Base-by-base conservation (phyloP, 495 filamentous ascomycete species). In the Astrothelium macrocarpum region DNA sequence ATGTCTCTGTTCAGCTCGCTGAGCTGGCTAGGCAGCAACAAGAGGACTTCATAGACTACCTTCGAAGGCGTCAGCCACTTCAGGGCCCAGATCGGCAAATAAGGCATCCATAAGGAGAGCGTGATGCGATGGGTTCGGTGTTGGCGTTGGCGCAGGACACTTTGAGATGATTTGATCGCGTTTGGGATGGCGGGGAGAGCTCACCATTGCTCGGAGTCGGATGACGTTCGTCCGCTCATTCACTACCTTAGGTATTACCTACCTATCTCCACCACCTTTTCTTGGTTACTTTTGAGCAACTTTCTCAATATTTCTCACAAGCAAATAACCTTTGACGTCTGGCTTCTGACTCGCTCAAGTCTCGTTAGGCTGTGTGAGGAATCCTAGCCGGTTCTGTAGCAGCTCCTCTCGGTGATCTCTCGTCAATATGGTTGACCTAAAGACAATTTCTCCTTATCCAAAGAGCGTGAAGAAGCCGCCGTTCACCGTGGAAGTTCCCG, bases 401-500 rank as follows among this genome's bases (percentile, higher is more conserved):
- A 29, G 16, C 31, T 28, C 32, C 32, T 20, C 18, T n/a, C 12
- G 18, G 26, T 60, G 32, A 36, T 36, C 25, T 26, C 12, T 26
- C 45, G 59, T 34, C 63, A 59, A 29, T 32, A 70, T 70, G 65
- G 66, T 28, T 43, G 65, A 78, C 73, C 68, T 73, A 58, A 77
- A 78, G 78, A 83, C 68, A 39, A 66, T 73, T 67, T 78, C 62
- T 66, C 79, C 68, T 60, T 82, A 87, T 70, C 90, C 90, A 61
- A 82, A 80, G 67, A 84, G 86, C 75, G 76, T 75, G 62, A 80
- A 82, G 65, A 83, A 78, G 68, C 73, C 78, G 5, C 90, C 90
- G 28, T 95, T 89, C 80, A 84, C 86, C 29, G 83, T 95, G 69
- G 90, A 96, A 68, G 88, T 83, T 18, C 85, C 93, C 18, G 87